Conservation (phyloP, 2,329 filamentous ascomycete species). For the Apiospora sp. region DNA sequence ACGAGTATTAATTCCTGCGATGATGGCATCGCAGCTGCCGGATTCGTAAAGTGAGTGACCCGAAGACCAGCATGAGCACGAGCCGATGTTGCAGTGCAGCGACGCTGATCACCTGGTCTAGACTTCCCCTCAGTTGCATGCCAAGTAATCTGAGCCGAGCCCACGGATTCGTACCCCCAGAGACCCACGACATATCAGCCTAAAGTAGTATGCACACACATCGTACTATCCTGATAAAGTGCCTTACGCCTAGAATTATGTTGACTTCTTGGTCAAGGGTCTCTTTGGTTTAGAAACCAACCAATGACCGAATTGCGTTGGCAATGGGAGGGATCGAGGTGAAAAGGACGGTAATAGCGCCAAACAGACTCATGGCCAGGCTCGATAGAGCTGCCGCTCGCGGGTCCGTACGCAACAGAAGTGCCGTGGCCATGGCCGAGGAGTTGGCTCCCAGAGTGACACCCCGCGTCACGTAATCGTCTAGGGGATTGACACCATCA, state of each 20-base stretch:
- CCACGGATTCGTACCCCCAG: not conserved
- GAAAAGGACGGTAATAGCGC: constrained; percentile 64
- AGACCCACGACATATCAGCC: not conserved
- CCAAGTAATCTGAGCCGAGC: constrained; percentile 1
- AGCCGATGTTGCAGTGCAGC: constrained; percentile 18
- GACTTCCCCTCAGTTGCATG: constrained; percentile 14
- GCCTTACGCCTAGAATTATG: not conserved
- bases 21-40: not conserved
- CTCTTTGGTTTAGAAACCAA: constrained; percentile 45
- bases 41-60: not conserved
- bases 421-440: constrained; percentile 65
- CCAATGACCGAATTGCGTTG: constrained; percentile 55
- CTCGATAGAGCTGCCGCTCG: constrained; percentile 66
- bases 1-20: not conserved
- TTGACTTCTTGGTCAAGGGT: not conserved
- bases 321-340: constrained; percentile 64
- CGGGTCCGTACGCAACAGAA: constrained; percentile 63
- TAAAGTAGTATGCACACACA: not conserved
- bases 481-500: constrained; percentile 39
- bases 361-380: constrained; percentile 68
- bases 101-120: constrained; percentile 14
- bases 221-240: not conserved
- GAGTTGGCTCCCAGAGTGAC: constrained; percentile 69
- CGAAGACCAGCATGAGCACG: constrained; percentile 4
- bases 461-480: constrained; percentile 70